These are phyloP conservation scores for Dentipellis fragilis DNA, from an alignment of 768 basidiomycete species.

Conservation along the genomic window DNA sequence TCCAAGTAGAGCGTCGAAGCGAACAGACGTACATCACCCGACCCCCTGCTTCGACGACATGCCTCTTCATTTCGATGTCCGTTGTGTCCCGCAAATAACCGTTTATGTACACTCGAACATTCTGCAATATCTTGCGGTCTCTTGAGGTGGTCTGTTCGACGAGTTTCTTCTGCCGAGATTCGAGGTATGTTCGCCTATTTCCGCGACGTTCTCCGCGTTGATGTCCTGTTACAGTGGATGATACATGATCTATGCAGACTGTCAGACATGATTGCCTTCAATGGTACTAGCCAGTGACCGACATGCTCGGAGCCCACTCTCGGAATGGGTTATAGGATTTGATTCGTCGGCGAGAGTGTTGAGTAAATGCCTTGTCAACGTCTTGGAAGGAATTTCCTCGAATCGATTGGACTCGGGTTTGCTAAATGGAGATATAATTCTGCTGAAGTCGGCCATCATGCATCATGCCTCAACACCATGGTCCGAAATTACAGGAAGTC, in stretches of 20 bases:
- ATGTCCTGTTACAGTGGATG: conserved; percentile 45
- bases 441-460: neutral
- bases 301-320: conserved; percentile 55
- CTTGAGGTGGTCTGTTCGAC: conserved; percentile 16
- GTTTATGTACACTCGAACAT: conserved; percentile 56
- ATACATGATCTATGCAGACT: conserved; percentile 37
- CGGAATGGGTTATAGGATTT: conserved; percentile 75
- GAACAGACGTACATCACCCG: conserved; percentile 37
- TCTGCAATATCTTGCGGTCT: conserved; percentile 20
- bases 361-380: conserved; percentile 52
- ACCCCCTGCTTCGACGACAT: conserved; percentile 61
- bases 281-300: conserved; percentile 8
- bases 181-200: conserved; percentile 13
- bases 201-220: conserved; percentile 20
- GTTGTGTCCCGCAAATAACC: conserved; percentile 65
- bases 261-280: conserved; percentile 1
- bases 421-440: neutral
- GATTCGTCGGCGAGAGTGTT: conserved; percentile 48
- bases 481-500: neutral
- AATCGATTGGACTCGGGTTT: neutral
- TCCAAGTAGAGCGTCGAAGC: neutral
- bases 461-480: no score
- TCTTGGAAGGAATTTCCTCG: conserved; percentile 3
- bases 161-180: conserved; percentile 18
- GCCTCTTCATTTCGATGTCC: conserved; percentile 69